Evolutionary conservation across 805 yeast species (phyloP).

Genomic region (Kodamaea restingae): DNA sequence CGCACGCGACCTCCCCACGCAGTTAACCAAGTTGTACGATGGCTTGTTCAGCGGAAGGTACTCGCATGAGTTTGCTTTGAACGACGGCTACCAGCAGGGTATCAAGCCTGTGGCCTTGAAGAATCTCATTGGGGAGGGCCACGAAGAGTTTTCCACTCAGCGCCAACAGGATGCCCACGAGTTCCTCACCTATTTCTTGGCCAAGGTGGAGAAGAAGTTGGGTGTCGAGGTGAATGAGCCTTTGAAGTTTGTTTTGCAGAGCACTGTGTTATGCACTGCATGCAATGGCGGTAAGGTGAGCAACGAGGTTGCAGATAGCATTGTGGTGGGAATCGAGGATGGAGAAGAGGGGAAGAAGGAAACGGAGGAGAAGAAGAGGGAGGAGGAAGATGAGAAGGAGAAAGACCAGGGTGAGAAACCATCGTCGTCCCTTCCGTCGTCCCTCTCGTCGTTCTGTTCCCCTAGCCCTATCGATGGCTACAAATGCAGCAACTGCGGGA

Average conservation of each 20-base stretch:
- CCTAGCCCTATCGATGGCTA: slow-evolving; percentile 59
- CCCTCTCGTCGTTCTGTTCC: slow-evolving; percentile 37
- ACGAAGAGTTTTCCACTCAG: slow-evolving; percentile 79
- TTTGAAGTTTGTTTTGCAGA: slow-evolving; percentile 63
- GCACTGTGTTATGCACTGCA: slow-evolving; percentile 52
- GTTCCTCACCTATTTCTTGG: slow-evolving; percentile 66
- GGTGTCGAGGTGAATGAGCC: slow-evolving; percentile 45
- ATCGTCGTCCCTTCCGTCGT: no score
- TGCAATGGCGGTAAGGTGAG: slow-evolving; percentile 62
- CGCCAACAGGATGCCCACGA: slow-evolving; percentile 96
- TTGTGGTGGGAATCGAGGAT: slow-evolving; percentile 57
- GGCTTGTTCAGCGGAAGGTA: slow-evolving; percentile 76
- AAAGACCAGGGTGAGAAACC: no score
- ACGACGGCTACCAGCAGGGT: slow-evolving; percentile 64
- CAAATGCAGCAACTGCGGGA: slow-evolving; percentile 54
- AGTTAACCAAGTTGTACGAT: slow-evolving; percentile 72
- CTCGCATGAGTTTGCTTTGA: slow-evolving; percentile 47
- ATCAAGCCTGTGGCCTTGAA: slow-evolving; percentile 76
- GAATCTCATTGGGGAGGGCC: slow-evolving; percentile 67
- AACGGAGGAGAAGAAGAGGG: slow-evolving; percentile 8
- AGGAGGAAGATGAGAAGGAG: not conserved
- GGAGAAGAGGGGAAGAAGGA: slow-evolving; percentile 8
- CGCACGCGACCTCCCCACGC: slow-evolving; percentile 63
- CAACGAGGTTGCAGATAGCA: slow-evolving; percentile 53
- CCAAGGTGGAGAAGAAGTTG: slow-evolving; percentile 52